Evolutionary conservation across 108 stramenopile species (phyloP), one percentile per base, ranked within the genome.

Genomic region (Nitzschia sp.): DNA sequence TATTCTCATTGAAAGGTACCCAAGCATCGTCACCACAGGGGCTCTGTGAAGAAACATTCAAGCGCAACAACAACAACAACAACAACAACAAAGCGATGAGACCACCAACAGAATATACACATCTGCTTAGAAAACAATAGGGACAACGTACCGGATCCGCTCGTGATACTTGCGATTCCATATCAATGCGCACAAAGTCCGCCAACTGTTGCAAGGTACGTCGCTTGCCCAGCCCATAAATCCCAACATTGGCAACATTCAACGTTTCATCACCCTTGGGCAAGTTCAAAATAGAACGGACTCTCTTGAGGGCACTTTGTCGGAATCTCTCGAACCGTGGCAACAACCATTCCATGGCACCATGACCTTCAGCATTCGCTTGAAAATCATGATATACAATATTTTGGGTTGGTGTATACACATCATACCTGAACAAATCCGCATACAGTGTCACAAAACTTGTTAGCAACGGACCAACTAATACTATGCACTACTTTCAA

Each of bases 401-500:
- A 54, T 89, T 90, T 53, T 71, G 61, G 7, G 88, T 75, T 8
- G 91, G 90, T 17, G 91, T 96, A 59, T 96, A 96, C 1, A 89
- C 82, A 66, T 96, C 95, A 59, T 96, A 95, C 14, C 92, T 88
- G 66, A n/a, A 42, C 29, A 1, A 34, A 34, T 34, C 29, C n/a
- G n/a, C 53, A 50, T 8, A 51, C 22, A 9, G 38, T 12, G 24
- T 6, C 21, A 39, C n/a, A 34, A 39, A 17, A 25, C 3, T 6
- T 8, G 41, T 17, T 7, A 43, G 39, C 14, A 41, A 38, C 1
- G 58, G 10, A 10, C n/a, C n/a, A 59, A 22, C 2, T 3, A 14
- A 37, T 3, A 41, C 29, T 8, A 26, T 8, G 9, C 48, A 54
- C 14, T 21, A 73, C 41, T 63, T 25, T 8, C 8, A 63, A 63